A percentile compares a stretch with the other conserved stretches of the same genome.
These are phyloP conservation scores for Colletotrichum australisinense DNA, from an alignment of 2,329 filamentous ascomycete species.

Conservation along the genomic window DNA sequence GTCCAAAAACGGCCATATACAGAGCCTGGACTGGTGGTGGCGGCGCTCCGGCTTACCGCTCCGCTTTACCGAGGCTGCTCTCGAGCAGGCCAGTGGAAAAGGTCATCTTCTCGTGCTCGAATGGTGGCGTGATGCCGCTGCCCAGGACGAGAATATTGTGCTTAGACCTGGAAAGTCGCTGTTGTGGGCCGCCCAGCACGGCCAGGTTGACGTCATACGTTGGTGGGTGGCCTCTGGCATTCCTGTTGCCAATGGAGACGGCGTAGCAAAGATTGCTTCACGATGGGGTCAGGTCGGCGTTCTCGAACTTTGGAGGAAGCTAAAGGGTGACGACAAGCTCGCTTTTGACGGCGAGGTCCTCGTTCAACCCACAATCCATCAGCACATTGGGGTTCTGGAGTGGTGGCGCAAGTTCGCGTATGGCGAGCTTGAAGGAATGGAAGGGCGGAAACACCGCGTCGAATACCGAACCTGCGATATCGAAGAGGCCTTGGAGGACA, in stretches of 20 bases:
- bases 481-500: conserved; percentile 92
- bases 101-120: conserved; percentile 88
- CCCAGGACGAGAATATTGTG: conserved; percentile 66
- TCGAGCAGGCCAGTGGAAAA: conserved; percentile 88
- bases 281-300: conserved; percentile 87
- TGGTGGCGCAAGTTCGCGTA: conserved; percentile 86
- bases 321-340: conserved; percentile 74
- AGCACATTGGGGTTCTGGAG: conserved; percentile 85
- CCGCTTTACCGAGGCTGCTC: conserved; percentile 86
- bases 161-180: conserved; percentile 88
- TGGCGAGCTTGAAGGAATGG: conserved; percentile 65
- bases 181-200: conserved; percentile 85
- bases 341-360: conserved; percentile 87
- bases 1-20: conserved; percentile 84
- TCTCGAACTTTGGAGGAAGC: conserved; percentile 81
- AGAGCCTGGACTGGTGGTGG: conserved; percentile 93
- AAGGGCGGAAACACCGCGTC: conserved; percentile 72
- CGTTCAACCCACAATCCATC: conserved; percentile 87
- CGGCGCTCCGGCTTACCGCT: conserved; percentile 80
- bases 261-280: conserved; percentile 85
- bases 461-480: conserved; percentile 97
- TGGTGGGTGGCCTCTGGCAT: conserved; percentile 92
- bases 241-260: conserved; percentile 82
- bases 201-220: conserved; percentile 79
- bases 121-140: conserved; percentile 87